Percentiles rank a stretch among this genome's conserved stretches.
Conservation (phyloP, 2,329 filamentous ascomycete genomes). For the Colletotrichum cereale region DNA sequence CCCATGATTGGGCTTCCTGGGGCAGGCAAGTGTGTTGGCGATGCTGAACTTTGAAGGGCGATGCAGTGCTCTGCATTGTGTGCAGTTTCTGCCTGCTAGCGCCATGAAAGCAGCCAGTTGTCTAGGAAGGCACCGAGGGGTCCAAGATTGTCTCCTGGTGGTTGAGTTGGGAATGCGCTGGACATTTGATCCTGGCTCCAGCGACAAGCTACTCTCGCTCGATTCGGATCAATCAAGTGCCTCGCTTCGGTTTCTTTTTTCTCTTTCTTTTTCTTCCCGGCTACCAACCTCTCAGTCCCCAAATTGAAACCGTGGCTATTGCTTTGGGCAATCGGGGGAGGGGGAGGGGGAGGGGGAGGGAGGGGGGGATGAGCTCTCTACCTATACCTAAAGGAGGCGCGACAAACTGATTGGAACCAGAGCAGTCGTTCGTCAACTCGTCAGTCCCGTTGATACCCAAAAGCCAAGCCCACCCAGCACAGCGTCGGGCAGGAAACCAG, state of each 20-base stretch:
- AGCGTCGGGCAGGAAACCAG: slow-evolving; percentile 38
- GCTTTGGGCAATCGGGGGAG: background rate
- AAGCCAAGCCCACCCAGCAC: slow-evolving; percentile 35
- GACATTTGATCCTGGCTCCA: background rate
- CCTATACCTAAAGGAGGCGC: too few species aligned
- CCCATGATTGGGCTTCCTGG: slow-evolving; percentile 42
- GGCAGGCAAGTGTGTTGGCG: slow-evolving; percentile 41
- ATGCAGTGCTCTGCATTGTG: slow-evolving; percentile 19
- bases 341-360: background rate
- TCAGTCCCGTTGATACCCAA: slow-evolving; percentile 40
- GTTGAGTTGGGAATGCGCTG: background rate
- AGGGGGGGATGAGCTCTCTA: background rate
- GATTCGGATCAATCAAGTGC: background rate
- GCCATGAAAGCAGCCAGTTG: slow-evolving; percentile 11
- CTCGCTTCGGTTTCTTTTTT: background rate
- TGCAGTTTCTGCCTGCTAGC: slow-evolving; percentile 29
- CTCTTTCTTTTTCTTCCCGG: background rate
- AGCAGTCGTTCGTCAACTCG: slow-evolving; percentile 23
- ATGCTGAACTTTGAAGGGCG: slow-evolving; percentile 39
- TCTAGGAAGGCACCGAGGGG: slow-evolving; percentile 12
- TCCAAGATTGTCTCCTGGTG: slow-evolving; percentile 2
- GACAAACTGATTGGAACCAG: slow-evolving; percentile 33
- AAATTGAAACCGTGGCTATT: slow-evolving; percentile 3
- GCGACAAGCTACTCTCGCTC: slow-evolving; percentile 4
- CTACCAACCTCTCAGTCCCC: background rate